A percentile compares a stretch with the other conserved stretches of the same genome.
These are phyloP conservation scores for Talaromyces sp. DNA, from an alignment of 2,329 filamentous ascomycete species.

Conservation along the genomic window DNA sequence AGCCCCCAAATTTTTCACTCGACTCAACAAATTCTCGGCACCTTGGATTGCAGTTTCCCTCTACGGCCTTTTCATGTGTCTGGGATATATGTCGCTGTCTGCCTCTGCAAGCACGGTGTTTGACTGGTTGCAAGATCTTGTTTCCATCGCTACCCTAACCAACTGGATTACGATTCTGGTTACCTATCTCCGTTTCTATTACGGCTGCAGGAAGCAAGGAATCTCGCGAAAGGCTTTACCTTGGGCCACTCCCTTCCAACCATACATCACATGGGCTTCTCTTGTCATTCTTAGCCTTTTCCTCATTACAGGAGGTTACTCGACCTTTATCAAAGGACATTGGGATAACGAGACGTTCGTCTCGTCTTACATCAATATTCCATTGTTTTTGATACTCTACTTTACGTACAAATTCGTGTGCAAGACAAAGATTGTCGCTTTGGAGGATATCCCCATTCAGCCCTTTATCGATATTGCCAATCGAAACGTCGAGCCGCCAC, in stretches of 20 bases:
- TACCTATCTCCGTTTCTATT: conserved; percentile 44
- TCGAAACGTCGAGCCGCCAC: conserved; percentile 32
- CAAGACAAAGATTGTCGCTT: conserved; percentile 49
- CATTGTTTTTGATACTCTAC: conserved; percentile 57
- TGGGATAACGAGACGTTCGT: conserved; percentile 16
- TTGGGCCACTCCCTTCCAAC: conserved; percentile 49
- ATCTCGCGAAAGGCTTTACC: conserved; percentile 38
- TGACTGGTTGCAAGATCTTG: conserved; percentile 70
- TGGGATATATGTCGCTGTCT: conserved; percentile 66
- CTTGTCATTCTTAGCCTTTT: conserved; percentile 56
- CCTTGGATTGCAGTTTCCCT: conserved; percentile 59
- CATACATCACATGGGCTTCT: conserved; percentile 62
- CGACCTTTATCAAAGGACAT: conserved; percentile 53
- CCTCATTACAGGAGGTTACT: conserved; percentile 71
- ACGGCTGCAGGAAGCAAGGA: conserved; percentile 37
- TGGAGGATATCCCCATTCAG: conserved; percentile 52
- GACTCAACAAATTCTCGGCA: conserved; percentile 60
- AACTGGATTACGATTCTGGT: conserved; percentile 53
- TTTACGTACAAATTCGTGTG: conserved; percentile 48
- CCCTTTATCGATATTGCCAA: conserved; percentile 50
- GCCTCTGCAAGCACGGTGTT: conserved; percentile 60
- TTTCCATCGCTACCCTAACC: conserved; percentile 65
- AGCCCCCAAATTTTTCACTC: conserved; percentile 60
- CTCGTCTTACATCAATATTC: conserved; percentile 59
- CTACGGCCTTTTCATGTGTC: conserved; percentile 58